phyloP scores from a whole-genome alignment of 345 rosid species.

The Brassica nigra region DNA sequence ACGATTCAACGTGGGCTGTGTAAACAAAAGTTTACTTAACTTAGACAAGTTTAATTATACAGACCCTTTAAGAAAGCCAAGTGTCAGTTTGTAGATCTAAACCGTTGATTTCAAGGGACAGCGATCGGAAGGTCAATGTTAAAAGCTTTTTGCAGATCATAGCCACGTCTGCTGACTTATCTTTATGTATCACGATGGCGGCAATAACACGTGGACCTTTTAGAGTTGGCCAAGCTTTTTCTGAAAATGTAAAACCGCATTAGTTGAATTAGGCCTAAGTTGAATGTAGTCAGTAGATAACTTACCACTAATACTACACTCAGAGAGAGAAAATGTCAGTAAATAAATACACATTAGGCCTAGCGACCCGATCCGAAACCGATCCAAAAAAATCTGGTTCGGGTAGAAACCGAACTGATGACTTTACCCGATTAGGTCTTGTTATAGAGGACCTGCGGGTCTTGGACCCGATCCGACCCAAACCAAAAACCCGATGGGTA shows the following conservation, averaged over 20 bases:
- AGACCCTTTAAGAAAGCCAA: slow-evolving; percentile 13
- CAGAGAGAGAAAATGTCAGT: too few relatives aligned
- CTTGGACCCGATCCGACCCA: too few relatives aligned
- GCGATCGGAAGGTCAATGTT: slow-evolving; percentile 27
- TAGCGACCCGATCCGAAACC: too few relatives aligned
- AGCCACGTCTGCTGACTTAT: slow-evolving; percentile 37
- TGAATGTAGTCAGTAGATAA: too few relatives aligned
- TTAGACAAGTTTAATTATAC: neutral
- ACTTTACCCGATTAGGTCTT: too few relatives aligned
- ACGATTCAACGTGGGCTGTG: slow-evolving; percentile 16
- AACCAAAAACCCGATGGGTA: too few relatives aligned
- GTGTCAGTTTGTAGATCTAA: slow-evolving; percentile 13
- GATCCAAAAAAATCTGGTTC: too few relatives aligned
- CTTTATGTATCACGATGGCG: neutral
- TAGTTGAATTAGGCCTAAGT: too few relatives aligned
- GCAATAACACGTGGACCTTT: neutral
- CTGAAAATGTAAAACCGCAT: neutral
- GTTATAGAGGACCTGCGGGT: too few relatives aligned
- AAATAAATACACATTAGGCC: too few relatives aligned
- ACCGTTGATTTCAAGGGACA: slow-evolving; percentile 16
- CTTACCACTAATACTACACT: too few relatives aligned
- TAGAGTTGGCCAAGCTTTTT: neutral
- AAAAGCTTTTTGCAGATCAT: slow-evolving; percentile 27
- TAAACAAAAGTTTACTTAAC: neutral
- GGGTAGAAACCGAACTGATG: too few relatives aligned